Base-by-base conservation (phyloP, 1,284 basidiomycete species). In the Meripilus lineatus region DNA sequence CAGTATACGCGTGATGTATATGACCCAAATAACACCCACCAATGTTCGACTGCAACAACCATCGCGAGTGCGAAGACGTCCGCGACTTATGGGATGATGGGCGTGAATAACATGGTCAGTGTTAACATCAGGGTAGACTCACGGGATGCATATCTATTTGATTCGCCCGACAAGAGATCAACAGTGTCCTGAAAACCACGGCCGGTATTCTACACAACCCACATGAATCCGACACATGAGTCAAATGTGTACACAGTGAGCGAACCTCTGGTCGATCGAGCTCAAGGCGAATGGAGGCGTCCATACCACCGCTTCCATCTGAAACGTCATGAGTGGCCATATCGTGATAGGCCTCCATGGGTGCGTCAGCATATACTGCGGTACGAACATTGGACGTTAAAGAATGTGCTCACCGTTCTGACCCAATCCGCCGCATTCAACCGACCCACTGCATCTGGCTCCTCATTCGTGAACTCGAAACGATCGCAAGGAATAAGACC, bases 281-380 rank as follows among this genome's bases (percentile, higher is more conserved):
- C 40, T 62, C 59, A 42, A 58, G 58, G 20, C 49, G 48, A 24
- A 62, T 59, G 3, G 53, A 56, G 1, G 52, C 59, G 40, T 62
- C 59, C 5, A 60, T 39, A 3, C 59, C 60, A 14, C 60, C 60
- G 5, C 55, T 58, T 2, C 59, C 58, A 11, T 46, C 48, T 10
- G 41, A 28, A n/a, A 52, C 51, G 40, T 61, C 48, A 15, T 52
- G 49, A 10, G 59, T 59, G 4, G 55, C 52, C 47, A 60, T 56
- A 38, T 62, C 60, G 44, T 59, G 58, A 24, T 50, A 55, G 7
- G 50, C 49, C 42, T 47, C n/a, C 4, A 20, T 20, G 14, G 24
- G 20, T 11, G 7, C 5, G 30, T 40, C 6, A 36, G 5, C 24
- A 11, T 21, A 20, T 11, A 22, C n/a, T n/a, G n/a, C 26, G n/a